Percentiles rank a stretch among this genome's conserved stretches.
phyloP scores from a whole-genome alignment of 2,329 filamentous ascomycete species.

The Cytospora piceicola region DNA sequence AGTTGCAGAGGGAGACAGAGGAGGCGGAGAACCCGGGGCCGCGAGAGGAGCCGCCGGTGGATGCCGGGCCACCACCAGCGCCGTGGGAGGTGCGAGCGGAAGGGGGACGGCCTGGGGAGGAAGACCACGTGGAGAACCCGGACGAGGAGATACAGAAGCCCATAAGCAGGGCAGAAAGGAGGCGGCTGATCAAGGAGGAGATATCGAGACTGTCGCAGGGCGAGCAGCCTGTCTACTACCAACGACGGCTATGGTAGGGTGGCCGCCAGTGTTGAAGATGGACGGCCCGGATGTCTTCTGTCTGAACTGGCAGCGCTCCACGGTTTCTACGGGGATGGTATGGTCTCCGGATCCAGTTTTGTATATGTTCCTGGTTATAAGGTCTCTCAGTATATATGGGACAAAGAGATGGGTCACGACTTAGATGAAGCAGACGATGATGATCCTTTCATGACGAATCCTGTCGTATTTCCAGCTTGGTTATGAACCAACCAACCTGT shows the following conservation, averaged over 20 bases:
- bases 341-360: neutral
- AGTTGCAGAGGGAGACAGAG: slow-evolving; percentile 10
- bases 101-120: slow-evolving; percentile 6
- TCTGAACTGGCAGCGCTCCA: neutral
- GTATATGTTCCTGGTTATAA: too few relatives aligned
- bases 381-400: slow-evolving; percentile 1
- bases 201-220: slow-evolving; percentile 52
- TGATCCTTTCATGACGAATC: neutral
- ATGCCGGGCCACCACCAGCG: slow-evolving; percentile 15
- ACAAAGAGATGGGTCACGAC: neutral
- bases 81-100: slow-evolving; percentile 26
- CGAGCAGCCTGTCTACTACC: slow-evolving; percentile 55
- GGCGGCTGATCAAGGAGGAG: slow-evolving; percentile 62
- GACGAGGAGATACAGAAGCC: slow-evolving; percentile 49
- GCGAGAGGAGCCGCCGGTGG: neutral
- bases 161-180: slow-evolving; percentile 56
- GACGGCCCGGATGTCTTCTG: neutral
- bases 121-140: slow-evolving; percentile 41
- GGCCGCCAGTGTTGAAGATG: slow-evolving; percentile 21
- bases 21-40: slow-evolving; percentile 3
- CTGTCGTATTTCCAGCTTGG: neutral
- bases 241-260: slow-evolving; percentile 60
- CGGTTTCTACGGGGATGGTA: neutral
- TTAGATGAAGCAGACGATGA: neutral
- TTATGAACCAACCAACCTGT: neutral